Conservation (phyloP, 2,329 filamentous ascomycete species). For the Talaromyces pinophilus region DNA sequence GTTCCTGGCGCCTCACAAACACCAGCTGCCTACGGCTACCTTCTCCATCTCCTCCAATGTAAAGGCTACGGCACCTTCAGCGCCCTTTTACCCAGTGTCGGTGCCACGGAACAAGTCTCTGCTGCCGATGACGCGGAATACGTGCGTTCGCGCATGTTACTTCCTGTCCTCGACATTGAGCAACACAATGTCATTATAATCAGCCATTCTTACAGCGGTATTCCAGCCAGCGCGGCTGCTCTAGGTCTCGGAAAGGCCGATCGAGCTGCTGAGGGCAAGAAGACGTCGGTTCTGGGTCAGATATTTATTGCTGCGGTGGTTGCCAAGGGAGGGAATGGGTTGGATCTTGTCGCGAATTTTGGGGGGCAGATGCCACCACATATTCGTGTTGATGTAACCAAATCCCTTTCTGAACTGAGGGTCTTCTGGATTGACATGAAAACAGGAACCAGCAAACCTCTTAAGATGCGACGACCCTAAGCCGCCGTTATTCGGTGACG, state of each 20-base stretch:
- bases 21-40: constrained; percentile 16
- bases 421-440: background rate
- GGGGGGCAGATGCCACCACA: constrained; percentile 23
- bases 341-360: constrained; percentile 22
- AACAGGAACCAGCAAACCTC: constrained; percentile 21
- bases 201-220: constrained; percentile 18
- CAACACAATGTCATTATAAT: constrained; percentile 15
- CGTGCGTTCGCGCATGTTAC: constrained; percentile 17
- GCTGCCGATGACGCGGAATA: constrained; percentile 17
- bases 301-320: constrained; percentile 25
- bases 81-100: constrained; percentile 18
- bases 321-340: constrained; percentile 23
- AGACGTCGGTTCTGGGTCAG: constrained; percentile 27
- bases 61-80: constrained; percentile 16
- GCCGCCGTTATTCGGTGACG: constrained; percentile 23
- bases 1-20: constrained; percentile 15
- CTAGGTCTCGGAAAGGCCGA: constrained; percentile 15
- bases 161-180: constrained; percentile 16
- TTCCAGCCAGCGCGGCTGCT: constrained; percentile 17
- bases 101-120: constrained; percentile 12
- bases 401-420: too few relatives aligned
- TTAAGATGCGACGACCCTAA: constrained; percentile 25
- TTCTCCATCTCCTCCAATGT: constrained; percentile 10
- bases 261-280: constrained; percentile 21
- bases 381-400: constrained; percentile 23